phyloP scores from a whole-genome alignment of 2,329 filamentous ascomycete genomes.

The Monilinia polystroma region DNA sequence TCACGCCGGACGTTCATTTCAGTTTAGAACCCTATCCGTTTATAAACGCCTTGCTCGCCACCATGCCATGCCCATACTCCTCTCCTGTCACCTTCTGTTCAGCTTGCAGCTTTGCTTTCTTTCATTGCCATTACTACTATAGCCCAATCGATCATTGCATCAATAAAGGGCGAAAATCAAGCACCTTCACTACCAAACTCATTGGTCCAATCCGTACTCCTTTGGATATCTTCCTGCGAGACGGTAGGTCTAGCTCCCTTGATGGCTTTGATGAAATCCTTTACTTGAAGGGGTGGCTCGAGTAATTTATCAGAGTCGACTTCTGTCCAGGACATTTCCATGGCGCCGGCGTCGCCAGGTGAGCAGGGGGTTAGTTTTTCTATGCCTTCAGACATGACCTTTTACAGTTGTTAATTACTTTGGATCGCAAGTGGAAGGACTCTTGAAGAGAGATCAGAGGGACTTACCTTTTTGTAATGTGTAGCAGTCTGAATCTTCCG shows the following conservation, averaged over 20 bases:
- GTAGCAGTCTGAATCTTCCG: slow-evolving; percentile 96
- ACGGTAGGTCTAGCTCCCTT: slow-evolving; percentile 88
- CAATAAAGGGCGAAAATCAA: slow-evolving; percentile 26
- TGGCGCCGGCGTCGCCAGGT: slow-evolving; percentile 79
- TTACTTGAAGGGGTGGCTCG: slow-evolving; percentile 81
- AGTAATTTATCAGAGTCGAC: slow-evolving; percentile 80
- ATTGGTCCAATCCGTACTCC: slow-evolving; percentile 89
- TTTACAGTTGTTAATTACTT: slow-evolving; percentile 23
- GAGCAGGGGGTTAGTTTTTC: slow-evolving; percentile 85
- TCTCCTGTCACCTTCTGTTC: not conserved
- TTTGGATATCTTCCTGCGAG: slow-evolving; percentile 76
- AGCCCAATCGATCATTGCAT: slow-evolving; percentile 20
- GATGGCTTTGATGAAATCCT: slow-evolving; percentile 92
- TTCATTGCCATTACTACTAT: slow-evolving; percentile 4
- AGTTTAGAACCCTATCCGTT: slow-evolving; percentile 18
- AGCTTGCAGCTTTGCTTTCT: slow-evolving; percentile 15
- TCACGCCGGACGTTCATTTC: slow-evolving; percentile 10
- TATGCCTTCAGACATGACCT: slow-evolving; percentile 69
- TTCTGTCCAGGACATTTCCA: slow-evolving; percentile 92
- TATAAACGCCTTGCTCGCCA: slow-evolving; percentile 19
- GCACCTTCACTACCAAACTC: slow-evolving; percentile 91
- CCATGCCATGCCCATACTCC: slow-evolving; percentile 15
- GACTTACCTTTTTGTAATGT: slow-evolving; percentile 84
- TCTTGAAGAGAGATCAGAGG: not conserved
- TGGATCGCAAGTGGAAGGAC: not conserved